These are phyloP conservation scores for Linnemannia schmuckeri DNA, from an alignment of 192 early-diverging fungal species.

Conservation along the genomic window DNA sequence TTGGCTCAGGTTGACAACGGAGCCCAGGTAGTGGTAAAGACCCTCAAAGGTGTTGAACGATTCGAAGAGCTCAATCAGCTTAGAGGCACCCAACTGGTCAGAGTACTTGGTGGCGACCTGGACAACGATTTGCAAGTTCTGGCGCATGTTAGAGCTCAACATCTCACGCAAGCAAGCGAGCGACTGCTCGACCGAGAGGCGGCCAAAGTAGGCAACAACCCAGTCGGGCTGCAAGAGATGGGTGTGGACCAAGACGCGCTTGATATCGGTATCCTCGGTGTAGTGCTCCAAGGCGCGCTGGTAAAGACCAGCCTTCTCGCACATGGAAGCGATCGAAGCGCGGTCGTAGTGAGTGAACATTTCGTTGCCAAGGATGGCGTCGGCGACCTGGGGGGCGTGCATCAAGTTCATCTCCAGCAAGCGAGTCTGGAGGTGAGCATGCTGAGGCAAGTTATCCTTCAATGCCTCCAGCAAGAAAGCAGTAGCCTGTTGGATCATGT, in stretches of 20 bases:
- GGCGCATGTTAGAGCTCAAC: conserved; percentile 90
- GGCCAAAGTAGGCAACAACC: conserved; percentile 96
- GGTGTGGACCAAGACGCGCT: conserved; percentile 93
- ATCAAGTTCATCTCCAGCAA: conserved; percentile 98
- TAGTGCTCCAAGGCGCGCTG: conserved; percentile 98
- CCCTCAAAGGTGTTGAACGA: conserved; percentile 92
- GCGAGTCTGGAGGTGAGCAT: conserved; percentile 93
- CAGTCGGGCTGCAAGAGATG: conserved; percentile 89
- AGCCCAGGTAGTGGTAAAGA: conserved; percentile 97
- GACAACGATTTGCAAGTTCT: conserved; percentile 97
- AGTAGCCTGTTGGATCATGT: conserved; percentile 97
- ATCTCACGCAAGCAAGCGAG: conserved; percentile 95
- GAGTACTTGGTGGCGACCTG: conserved; percentile 98
- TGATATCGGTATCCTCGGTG: conserved; percentile 96
- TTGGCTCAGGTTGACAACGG: conserved; percentile 95
- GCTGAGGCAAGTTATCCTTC: conserved; percentile 93
- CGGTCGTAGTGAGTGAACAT: conserved; percentile 98
- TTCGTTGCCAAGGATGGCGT: conserved; percentile 96
- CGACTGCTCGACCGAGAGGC: conserved; percentile 95
- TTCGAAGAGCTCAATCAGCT: conserved; percentile 95
- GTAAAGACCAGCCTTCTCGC: conserved; percentile 98
- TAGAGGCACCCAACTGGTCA: conserved; percentile 90
- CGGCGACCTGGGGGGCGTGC: conserved; percentile 98
- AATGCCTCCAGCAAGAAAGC: conserved; percentile 97
- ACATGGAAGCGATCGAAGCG: conserved; percentile 89